A percentile compares a stretch with the other conserved stretches of the same genome.
phyloP scores from a whole-genome alignment of 176 grass and related monocot genomes.

The Musa itinerans region DNA sequence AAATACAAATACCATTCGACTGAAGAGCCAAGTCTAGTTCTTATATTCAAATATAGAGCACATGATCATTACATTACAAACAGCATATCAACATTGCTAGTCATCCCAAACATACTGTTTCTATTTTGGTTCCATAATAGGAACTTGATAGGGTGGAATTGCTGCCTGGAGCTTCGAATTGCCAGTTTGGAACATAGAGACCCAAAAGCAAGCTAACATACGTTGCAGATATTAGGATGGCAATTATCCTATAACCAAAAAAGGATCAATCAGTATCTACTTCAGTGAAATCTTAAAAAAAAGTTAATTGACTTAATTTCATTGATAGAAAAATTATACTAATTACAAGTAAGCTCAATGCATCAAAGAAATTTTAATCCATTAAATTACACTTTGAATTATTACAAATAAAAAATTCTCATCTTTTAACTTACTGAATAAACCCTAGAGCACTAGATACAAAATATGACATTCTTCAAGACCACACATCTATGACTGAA shows the following conservation, averaged over 20 bases:
- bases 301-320: background rate
- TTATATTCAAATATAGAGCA: background rate
- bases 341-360: background rate
- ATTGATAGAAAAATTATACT: background rate
- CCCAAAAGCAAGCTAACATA: constrained; percentile 65
- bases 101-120: constrained; percentile 41
- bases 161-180: constrained; percentile 58
- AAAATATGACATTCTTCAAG: background rate
- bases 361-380: background rate
- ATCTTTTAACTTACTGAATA: background rate
- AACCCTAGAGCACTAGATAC: background rate
- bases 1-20: background rate
- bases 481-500: background rate
- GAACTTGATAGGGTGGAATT: constrained; percentile 37
- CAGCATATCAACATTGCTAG: background rate
- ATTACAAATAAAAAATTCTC: background rate
- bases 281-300: background rate
- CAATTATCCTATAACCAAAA: constrained; percentile 59
- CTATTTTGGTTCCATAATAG: constrained; percentile 25
- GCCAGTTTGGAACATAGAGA: constrained; percentile 76
- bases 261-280: constrained; percentile 15
- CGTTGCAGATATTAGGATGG: constrained; percentile 43
- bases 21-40: background rate
- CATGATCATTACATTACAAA: background rate
- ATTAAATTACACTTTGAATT: background rate